These are phyloP conservation scores for Hyaloscypha variabilis DNA, from an alignment of 495 filamentous ascomycete genomes.

Conservation along the genomic window DNA sequence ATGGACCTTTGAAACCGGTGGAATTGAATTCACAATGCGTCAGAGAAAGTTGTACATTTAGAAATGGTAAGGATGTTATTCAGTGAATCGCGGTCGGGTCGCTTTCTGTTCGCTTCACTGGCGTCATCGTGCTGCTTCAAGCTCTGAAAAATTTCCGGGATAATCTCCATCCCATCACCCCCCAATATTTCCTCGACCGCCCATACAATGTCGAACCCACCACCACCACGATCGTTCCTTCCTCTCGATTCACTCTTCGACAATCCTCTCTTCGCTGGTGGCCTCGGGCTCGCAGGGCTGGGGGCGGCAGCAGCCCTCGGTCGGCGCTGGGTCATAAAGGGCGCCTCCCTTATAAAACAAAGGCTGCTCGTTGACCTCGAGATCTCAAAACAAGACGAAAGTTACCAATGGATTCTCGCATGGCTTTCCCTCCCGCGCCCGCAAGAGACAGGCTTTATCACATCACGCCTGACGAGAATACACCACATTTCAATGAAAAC, in stretches of 20 bases:
- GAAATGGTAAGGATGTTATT: neutral
- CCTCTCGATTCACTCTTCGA: conserved; percentile 53
- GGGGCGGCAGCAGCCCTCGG: conserved; percentile 76
- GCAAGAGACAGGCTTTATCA: conserved; percentile 39
- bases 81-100: neutral
- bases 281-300: conserved; percentile 84
- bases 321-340: conserved; percentile 70
- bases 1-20: neutral
- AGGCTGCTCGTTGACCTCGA: conserved; percentile 94
- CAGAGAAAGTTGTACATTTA: neutral
- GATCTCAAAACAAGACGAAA: conserved; percentile 88
- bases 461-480: conserved; percentile 49
- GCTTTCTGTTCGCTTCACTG: neutral
- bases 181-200: neutral
- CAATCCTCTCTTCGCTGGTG: conserved; percentile 61
- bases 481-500: conserved; percentile 52
- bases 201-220: conserved; percentile 23
- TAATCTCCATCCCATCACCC: conserved; percentile 1
- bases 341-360: conserved; percentile 70
- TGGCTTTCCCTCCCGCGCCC: conserved; percentile 88
- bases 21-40: neutral
- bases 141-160: neutral
- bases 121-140: neutral
- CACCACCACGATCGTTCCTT: conserved; percentile 32
- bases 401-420: conserved; percentile 90